Base-by-base conservation (phyloP, 306 rosid genomes). In the Quercus glauca region DNA sequence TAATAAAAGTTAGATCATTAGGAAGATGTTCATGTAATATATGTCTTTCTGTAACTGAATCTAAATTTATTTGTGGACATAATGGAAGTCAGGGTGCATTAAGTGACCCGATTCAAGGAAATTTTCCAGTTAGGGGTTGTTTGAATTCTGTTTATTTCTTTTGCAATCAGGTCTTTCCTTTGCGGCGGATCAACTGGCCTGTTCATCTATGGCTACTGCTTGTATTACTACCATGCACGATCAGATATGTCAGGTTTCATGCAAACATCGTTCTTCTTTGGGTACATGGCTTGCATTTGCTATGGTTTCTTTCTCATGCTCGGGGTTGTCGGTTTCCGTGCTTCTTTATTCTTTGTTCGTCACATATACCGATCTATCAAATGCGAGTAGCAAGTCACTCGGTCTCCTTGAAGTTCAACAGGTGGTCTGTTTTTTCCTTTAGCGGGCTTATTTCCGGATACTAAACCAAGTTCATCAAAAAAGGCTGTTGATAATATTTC, bases 201-300 rank as follows among this genome's bases (percentile, higher is more conserved):
- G 81, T 89, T 84, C 80, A 80, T 89, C 63, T 85, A 85, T 79
- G 86, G 75, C 1, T 88, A 85, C 81, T 81, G 87, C 81, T 21
- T 83, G 74, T 85, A 84, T 63, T 84, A 59, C 88, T 89, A 84
- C 68, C 26, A 78, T 78, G 90, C 85, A 75, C 83, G 85, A 84
- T 89, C 92, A 58, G 87, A 86, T 31, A 89, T 86, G 88, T 86
- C 70, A 64, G 92, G 90, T 52, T 85, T 88, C 82, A 81, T 88
- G 90, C 92, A 89, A 82, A 82, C 88, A 59, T 86, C 87, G 37
- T 84, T 89, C 88, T 89, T 86, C 81, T 85, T 88, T 28, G 89
- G 89, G 63, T 83, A 83, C 86, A 85, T 88, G 92, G 90, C 90
- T 63, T 86, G 90, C 76, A 69, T 86, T 67, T 86, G 90, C 89